Percentiles rank a stretch among this genome's conserved stretches.
Evolutionary conservation across 306 rosid genomes (phyloP).

Genomic region (Vigna mungo): DNA sequence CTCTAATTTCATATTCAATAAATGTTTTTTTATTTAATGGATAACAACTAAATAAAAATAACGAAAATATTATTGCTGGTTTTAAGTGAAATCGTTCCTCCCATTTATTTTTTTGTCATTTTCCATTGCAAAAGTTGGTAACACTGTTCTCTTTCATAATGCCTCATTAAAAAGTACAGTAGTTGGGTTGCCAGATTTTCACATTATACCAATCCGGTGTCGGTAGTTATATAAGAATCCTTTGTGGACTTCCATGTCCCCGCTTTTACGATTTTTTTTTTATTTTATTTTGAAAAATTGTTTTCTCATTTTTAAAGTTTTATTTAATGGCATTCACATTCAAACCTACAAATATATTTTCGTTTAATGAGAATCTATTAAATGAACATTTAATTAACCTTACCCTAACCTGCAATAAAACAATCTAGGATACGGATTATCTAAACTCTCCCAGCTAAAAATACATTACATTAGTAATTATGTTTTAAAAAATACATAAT

Average conservation of each 20-base stretch:
- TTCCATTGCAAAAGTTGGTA: conserved; percentile 10
- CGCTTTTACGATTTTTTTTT: not conserved
- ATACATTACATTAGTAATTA: not conserved
- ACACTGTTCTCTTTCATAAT: not conserved
- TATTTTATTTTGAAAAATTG: not conserved
- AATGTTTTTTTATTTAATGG: not conserved
- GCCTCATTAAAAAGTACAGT: conserved; percentile 22
- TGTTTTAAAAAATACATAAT: not conserved
- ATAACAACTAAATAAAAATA: not conserved
- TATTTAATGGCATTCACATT: not conserved
- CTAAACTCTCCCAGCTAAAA: not conserved
- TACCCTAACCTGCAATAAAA: not conserved
- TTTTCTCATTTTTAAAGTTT: not conserved
- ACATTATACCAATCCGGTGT: conserved; percentile 39
- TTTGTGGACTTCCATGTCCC: not conserved
- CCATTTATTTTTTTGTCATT: conserved; percentile 11
- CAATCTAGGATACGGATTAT: not conserved
- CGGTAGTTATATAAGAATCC: conserved; percentile 30
- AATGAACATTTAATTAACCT: not conserved
- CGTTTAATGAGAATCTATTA: not conserved
- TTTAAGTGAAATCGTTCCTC: not conserved
- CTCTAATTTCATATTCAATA: not conserved
- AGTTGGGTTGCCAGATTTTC: conserved; percentile 38
- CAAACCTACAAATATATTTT: not conserved
- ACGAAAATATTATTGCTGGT: not conserved